A percentile compares a stretch with the other conserved stretches of the same genome.
Conservation (phyloP, 257 asterid species). For the Cordia subcordata region DNA sequence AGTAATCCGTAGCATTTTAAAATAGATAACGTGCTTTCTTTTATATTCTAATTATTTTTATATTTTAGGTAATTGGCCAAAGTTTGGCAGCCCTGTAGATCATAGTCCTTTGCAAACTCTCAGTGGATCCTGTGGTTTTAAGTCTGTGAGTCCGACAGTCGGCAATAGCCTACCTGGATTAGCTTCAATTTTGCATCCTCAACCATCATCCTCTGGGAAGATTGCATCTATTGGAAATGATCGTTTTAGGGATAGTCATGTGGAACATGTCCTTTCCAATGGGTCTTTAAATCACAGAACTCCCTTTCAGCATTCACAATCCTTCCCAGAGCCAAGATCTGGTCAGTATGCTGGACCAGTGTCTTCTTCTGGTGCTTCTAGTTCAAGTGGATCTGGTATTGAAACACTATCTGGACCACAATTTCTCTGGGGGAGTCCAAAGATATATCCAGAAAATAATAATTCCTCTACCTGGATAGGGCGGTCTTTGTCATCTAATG, state of each 20-base stretch:
- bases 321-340: slow-evolving; percentile 41
- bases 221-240: background rate
- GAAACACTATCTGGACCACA: slow-evolving; percentile 50
- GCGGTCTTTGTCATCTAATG: slow-evolving; percentile 21
- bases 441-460: slow-evolving; percentile 31
- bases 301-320: slow-evolving; percentile 40
- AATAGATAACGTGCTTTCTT: background rate
- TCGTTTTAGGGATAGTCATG: slow-evolving; percentile 2
- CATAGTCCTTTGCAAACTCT: slow-evolving; percentile 35
- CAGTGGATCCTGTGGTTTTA: slow-evolving; percentile 34
- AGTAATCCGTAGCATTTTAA: background rate
- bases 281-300: slow-evolving; percentile 19
- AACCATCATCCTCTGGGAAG: slow-evolving; percentile 17
- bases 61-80: slow-evolving; percentile 55
- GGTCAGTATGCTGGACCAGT: slow-evolving; percentile 30
- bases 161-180: slow-evolving; percentile 44
- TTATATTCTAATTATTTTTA: background rate
- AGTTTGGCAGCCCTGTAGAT: slow-evolving; percentile 48
- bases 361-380: slow-evolving; percentile 43
- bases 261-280: slow-evolving; percentile 14
- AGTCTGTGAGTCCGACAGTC: slow-evolving; percentile 33
- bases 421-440: slow-evolving; percentile 60
- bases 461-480: slow-evolving; percentile 27
- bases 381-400: slow-evolving; percentile 32
- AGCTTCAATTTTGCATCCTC: slow-evolving; percentile 51